Evolutionary conservation across 768 basidiomycete genomes (phyloP), one percentile per base, ranked within the genome.

Genomic region (Lactarius vividus): DNA sequence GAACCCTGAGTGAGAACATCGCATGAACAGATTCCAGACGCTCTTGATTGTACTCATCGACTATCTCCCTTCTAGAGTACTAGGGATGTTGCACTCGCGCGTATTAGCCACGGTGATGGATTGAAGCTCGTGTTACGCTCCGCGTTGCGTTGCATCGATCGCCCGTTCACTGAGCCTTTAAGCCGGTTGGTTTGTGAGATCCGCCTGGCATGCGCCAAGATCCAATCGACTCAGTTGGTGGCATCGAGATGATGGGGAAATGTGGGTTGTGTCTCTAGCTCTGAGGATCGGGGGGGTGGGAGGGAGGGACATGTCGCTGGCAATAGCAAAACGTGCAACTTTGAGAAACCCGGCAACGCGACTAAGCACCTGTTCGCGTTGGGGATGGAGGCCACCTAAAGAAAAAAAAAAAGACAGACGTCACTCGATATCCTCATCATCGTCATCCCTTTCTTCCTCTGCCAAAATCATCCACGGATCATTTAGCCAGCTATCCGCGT

Each of bases 401-500:
- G 6, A 23, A 46, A 46, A 8, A 23, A 23, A 46, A 46, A 8
- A 23, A 23, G 44, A 11, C 20, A 3, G 3, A 4, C 10, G 10
- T 46, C n/a, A 46, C 44, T 46, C 44, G 20, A 3, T 3, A 10
- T 46, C 44, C 4, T 46, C 44, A 9, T 46, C 44, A 46, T 46
- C 44, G 4, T 46, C n/a, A 46, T 23, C 44, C n/a, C 44, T 46
- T n/a, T 23, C 44, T 2, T 46, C n/a, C 0, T 46, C 44, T 23
- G 9, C 49, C 65, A n/a, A 56, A 7, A 53, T 57, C 31, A 62
- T 61, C 49, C 65, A 39, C 23, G 65, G 65, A 1, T 61, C 65
- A 20, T 66, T 46, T 55, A 39, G 35, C 65, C 65, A 66, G 9
- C 52, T 61, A 5, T 66, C 40, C 18, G 61, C 57, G 7, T 66